Evolutionary conservation across 768 basidiomycete species (phyloP).

Genomic region (Tulasnella sp.): DNA sequence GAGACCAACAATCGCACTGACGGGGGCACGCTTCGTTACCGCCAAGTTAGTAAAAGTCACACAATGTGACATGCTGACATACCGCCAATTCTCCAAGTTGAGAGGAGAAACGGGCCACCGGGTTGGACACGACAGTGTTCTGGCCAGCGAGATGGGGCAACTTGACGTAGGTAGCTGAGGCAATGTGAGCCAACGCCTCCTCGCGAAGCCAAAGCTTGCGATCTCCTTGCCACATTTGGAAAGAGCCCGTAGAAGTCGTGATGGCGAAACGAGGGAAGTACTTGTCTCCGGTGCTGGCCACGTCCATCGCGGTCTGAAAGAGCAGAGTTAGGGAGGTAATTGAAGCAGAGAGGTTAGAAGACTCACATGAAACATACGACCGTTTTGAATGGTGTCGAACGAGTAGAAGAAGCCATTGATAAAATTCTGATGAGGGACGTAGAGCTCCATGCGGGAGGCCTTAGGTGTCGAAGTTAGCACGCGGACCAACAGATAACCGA

Average conservation of each 20-base stretch:
- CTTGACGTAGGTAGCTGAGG: conserved; percentile 70
- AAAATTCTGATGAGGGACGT: conserved; percentile 55
- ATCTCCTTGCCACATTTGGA: conserved; percentile 73
- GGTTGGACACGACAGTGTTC: conserved; percentile 37
- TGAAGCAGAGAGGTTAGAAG: conserved; percentile 13
- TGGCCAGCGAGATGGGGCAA: conserved; percentile 60
- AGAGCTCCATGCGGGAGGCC: conserved; percentile 61
- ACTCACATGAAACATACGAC: conserved; percentile 68
- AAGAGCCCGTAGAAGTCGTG: conserved; percentile 72
- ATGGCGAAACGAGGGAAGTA: conserved; percentile 55
- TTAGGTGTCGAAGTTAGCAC: conserved; percentile 40
- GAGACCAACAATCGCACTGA: background rate
- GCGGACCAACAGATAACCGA: background rate
- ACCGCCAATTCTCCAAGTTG: conserved; percentile 12
- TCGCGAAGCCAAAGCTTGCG: conserved; percentile 75
- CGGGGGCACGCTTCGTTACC: conserved; percentile 39
- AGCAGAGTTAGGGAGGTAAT: conserved; percentile 19
- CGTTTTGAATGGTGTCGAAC: conserved; percentile 68
- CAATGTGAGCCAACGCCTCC: conserved; percentile 70
- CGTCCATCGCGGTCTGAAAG: conserved; percentile 57
- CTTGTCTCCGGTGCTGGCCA: conserved; percentile 48
- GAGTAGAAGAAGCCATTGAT: conserved; percentile 60
- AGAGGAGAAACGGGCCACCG: background rate
- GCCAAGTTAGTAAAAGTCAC: background rate
- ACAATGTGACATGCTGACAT: background rate